A percentile compares a stretch with the other conserved stretches of the same genome.
These are phyloP conservation scores for Pseudomassariella vexata DNA, from an alignment of 2,329 filamentous ascomycete species.

Conservation along the genomic window DNA sequence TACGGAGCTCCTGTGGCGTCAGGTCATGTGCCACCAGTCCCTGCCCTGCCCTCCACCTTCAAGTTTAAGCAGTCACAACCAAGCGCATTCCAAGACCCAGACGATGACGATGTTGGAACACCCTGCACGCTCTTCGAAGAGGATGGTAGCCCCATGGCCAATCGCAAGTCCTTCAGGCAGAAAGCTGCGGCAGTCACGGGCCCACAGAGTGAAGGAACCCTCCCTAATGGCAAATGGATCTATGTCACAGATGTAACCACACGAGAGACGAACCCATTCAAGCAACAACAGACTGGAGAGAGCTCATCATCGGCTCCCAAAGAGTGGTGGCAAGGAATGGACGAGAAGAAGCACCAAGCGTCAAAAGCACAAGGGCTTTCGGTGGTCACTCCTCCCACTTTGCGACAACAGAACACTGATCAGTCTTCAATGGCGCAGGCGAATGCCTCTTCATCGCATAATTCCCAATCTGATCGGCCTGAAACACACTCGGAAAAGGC, in stretches of 20 bases:
- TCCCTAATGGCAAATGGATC: constrained; percentile 72
- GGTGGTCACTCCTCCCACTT: constrained; percentile 11
- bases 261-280: constrained; percentile 38
- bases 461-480: constrained; percentile 11
- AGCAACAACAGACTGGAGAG: constrained; percentile 21
- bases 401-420: constrained; percentile 13
- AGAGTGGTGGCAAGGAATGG: constrained; percentile 22
- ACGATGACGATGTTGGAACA: constrained; percentile 40
- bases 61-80: constrained; percentile 26
- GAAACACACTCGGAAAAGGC: constrained; percentile 31
- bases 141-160: constrained; percentile 44
- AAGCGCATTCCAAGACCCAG: constrained; percentile 31
- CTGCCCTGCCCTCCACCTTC: constrained; percentile 44
- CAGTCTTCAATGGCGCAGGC: constrained; percentile 14
- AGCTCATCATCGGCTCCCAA: constrained; percentile 7
- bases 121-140: constrained; percentile 67
- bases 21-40: constrained; percentile 51
- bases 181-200: constrained; percentile 30
- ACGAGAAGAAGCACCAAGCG: constrained; percentile 18
- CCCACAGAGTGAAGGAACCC: constrained; percentile 46
- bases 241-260: constrained; percentile 66
- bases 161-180: constrained; percentile 30
- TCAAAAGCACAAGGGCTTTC: constrained; percentile 10
- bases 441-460: constrained; percentile 21
- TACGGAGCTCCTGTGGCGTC: constrained; percentile 18